Base-by-base conservation (phyloP, 495 filamentous ascomycete species). In the Poronia punctata region DNA sequence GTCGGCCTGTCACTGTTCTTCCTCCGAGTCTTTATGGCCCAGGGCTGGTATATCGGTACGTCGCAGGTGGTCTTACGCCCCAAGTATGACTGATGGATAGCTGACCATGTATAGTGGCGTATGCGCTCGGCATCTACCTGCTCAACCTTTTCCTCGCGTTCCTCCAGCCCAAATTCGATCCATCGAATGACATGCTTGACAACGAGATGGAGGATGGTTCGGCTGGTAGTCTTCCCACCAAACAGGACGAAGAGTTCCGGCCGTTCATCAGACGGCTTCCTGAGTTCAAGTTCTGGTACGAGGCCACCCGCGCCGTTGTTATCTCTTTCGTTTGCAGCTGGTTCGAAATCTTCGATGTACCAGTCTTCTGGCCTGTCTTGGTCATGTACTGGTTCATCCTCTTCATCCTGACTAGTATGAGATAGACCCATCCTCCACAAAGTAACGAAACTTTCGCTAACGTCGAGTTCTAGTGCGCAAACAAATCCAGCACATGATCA, bases 401-500 rank as follows among this genome's bases (percentile, higher is more conserved):
- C 45, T 95, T 97, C 55, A 72, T 83, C 46, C 66, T 98, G 62
- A 98, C 92, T 12, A 98, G 88, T 94, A 77, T 49, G 87, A 75
- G 37, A 3, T 36, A 14, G 19, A 11, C 14, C 15, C 7, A n/a
- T 16, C 19, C 31, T 17, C 47, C 14, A 18, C 4, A 7, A 19
- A 29, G 17, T 19, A 15, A 8, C 17, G 7, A 14, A 7, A 27
- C 19, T 3, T 37, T 43, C 40, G 21, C 62, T 66, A 42, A 70
- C 56, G 30, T 21, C 8, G 0, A 21, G 35, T 6, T 35, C 24
- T 49, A 94, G 88, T 98, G 92, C 77, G 92, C 57, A 82, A 88
- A 66, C 92, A 98, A 67, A 98, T 98, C 45, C 92, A 98, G 72
- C 89, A 95, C 66, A 98, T 98, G 92, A 95, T 98, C 79, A 98